Percentiles rank a stretch among this genome's conserved stretches.
Conservation (phyloP, 2,329 filamentous ascomycete genomes). For the Alternaria panax region DNA sequence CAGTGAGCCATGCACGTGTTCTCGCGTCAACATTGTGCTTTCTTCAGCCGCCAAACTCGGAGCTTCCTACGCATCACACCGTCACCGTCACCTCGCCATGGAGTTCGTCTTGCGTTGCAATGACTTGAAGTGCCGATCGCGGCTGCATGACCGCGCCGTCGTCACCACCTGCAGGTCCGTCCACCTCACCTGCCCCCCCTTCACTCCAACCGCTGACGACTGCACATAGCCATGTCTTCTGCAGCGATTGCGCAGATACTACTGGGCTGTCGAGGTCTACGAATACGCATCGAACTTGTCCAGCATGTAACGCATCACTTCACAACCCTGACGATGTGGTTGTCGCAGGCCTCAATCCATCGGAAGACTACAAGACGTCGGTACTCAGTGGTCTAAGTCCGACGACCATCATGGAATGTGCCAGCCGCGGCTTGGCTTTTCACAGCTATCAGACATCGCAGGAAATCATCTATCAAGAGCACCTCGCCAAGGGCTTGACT, state of each 20-base stretch:
- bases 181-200: neutral
- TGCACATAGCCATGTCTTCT: conserved; percentile 76
- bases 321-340: conserved; percentile 77
- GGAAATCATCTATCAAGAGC: conserved; percentile 83
- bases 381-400: conserved; percentile 84
- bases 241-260: conserved; percentile 72
- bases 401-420: conserved; percentile 84
- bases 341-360: conserved; percentile 74
- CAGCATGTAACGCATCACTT: conserved; percentile 75
- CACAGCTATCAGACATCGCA: conserved; percentile 87
- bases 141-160: conserved; percentile 74
- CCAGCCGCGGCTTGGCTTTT: conserved; percentile 78
- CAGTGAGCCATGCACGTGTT: conserved; percentile 15
- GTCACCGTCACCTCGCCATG: conserved; percentile 59
- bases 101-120: conserved; percentile 82
- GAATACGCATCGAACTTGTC: conserved; percentile 68
- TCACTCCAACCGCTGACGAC: conserved; percentile 48
- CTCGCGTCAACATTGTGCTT: conserved; percentile 8
- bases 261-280: conserved; percentile 67
- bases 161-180: conserved; percentile 87
- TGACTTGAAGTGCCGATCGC: conserved; percentile 74
- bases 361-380: conserved; percentile 89
- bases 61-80: conserved; percentile 1
- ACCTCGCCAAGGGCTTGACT: conserved; percentile 72
- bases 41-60: neutral